These are phyloP conservation scores for Pythium biforme DNA, from an alignment of 352 stramenopile genomes.

Conservation along the genomic window DNA sequence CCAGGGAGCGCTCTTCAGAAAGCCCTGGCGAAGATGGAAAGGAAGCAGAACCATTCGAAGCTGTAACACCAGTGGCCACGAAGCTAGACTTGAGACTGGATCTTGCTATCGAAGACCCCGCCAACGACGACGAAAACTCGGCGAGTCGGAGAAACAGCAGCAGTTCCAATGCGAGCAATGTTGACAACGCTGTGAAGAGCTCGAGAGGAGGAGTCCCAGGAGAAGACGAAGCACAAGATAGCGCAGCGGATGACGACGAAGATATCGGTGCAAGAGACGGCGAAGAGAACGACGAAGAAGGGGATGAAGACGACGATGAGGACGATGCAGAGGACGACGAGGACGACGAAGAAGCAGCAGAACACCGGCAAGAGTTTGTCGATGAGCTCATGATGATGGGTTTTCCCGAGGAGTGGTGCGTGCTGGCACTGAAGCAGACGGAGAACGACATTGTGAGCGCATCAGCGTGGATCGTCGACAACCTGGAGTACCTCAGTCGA, in stretches of 20 bases:
- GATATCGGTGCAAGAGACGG: slow-evolving; percentile 9
- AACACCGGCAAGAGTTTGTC: slow-evolving; percentile 72
- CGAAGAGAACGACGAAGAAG: slow-evolving; percentile 19
- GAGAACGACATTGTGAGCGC: slow-evolving; percentile 90
- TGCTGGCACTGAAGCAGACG: slow-evolving; percentile 88
- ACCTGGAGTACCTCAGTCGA: slow-evolving; percentile 89
- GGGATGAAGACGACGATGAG: slow-evolving; percentile 43
- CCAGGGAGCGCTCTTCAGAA: background rate
- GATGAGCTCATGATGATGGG: slow-evolving; percentile 93
- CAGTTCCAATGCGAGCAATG: background rate
- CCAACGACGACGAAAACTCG: background rate
- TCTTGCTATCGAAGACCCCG: slow-evolving; percentile 6
- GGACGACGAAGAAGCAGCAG: slow-evolving; percentile 46
- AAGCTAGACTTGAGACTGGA: slow-evolving; percentile 14
- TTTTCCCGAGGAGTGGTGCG: slow-evolving; percentile 92
- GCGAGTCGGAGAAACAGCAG: slow-evolving; percentile 1
- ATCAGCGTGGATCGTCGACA: slow-evolving; percentile 93
- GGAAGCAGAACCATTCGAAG: background rate
- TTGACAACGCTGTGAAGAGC: background rate
- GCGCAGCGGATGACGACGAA: slow-evolving; percentile 9
- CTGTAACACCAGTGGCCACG: background rate
- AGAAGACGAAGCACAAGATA: background rate
- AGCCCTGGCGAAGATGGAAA: background rate
- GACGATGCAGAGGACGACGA: slow-evolving; percentile 54
- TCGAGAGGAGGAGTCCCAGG: background rate